Base-by-base conservation (phyloP, 371 early-diverging fungal species). In the Lichtheimia ornata region DNA sequence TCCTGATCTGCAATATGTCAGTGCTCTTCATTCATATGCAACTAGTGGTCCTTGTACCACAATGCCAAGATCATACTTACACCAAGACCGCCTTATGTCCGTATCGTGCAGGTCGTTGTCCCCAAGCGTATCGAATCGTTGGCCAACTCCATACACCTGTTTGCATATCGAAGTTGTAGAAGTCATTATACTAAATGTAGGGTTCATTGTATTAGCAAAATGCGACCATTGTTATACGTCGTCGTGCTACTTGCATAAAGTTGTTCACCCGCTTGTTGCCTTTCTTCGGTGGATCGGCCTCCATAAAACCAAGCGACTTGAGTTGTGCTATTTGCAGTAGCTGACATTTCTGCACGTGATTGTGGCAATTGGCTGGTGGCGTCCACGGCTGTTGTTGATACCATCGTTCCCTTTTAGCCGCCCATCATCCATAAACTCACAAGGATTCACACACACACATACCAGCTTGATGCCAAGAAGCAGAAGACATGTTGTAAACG, bases 261-360 rank as follows among this genome's bases (percentile, higher is more conserved):
- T 25, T 24, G 44, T 27, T 45, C 44, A 5, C 52, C 67, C 1
- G 50, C 47, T 17, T 12, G 22, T n/a, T 53, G 18, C 7, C 47
- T 54, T 17, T 40, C 53, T 12, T 47, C 13, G 5, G 70, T 55
- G n/a, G 66, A 27, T 24, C 63, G 51, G 18, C 79, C 79, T 17
- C 79, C 76, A 59, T 69, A 79, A 55, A 70, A 72, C 71, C 74
- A 79, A 18, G 68, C 66, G 25, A 67, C 53, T 15, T 65, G 61
- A 5, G 65, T 60, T 9, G 51, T 45, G 17, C 56, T 54, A 50
- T 79, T 64, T 1, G 67, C 40, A 14, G 60, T 65, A 11, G 71
- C 79, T 17, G 79, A 58, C 79, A 79, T 79, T 47, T 59, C 44
- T 9, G 63, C 58, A 14, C 61, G 62, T 13, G 63, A 55, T 41